Conservation (phyloP, 768 basidiomycete genomes). For the Phlegmacium glaucopus region DNA sequence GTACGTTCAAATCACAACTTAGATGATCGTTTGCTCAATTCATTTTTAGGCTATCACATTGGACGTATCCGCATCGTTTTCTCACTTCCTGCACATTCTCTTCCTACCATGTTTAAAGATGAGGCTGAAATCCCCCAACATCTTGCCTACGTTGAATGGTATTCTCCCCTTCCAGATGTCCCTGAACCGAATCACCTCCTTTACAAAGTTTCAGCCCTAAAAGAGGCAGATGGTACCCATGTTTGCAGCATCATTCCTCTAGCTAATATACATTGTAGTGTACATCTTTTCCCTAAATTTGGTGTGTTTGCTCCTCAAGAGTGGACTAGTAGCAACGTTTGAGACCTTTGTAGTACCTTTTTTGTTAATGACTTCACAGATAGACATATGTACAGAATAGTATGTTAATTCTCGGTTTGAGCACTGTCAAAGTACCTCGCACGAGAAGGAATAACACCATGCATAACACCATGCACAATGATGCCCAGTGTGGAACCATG, state of each 20-base stretch:
- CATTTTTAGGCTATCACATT: conserved; percentile 2
- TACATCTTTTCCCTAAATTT: conserved; percentile 31
- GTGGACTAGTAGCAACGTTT: conserved; percentile 30
- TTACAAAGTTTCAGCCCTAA: conserved; percentile 18
- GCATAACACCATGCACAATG: no score
- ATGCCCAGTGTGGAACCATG: no score
- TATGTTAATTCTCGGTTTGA: no score
- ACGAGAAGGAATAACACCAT: no score
- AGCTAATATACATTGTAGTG: conserved; percentile 16
- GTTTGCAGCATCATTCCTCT: conserved; percentile 22
- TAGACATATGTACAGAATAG: conserved; percentile 18
- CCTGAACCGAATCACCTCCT: conserved; percentile 17
- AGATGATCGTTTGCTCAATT: neutral
- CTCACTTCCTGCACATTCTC: neutral
- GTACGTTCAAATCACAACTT: neutral
- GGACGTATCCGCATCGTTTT: conserved; percentile 11
- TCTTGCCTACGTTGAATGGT: conserved; percentile 19
- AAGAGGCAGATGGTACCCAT: conserved; percentile 2
- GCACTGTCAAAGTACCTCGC: no score
- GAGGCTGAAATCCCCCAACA: neutral
- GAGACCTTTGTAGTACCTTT: conserved; percentile 26
- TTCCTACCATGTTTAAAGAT: conserved; percentile 1
- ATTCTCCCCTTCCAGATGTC: conserved; percentile 9
- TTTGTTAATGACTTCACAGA: conserved; percentile 29
- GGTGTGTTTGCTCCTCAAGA: conserved; percentile 20